Conservation (phyloP, 768 basidiomycete species). For the Crucibulum laeve region DNA sequence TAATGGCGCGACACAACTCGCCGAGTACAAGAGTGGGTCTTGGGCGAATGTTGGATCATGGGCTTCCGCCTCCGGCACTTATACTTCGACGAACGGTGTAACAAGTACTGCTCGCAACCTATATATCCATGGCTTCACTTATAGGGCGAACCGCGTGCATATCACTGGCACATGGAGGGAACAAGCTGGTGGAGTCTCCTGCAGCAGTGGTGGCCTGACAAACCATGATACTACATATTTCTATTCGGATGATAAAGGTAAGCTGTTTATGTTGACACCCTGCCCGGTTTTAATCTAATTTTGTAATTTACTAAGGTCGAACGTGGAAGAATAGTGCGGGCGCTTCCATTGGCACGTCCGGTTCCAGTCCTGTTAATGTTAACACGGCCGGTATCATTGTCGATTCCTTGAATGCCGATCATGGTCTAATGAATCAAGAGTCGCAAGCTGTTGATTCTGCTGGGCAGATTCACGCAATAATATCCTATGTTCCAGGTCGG, state of each 20-base stretch:
- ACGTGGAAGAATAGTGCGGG: conserved; percentile 43
- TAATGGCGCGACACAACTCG: conserved; percentile 41
- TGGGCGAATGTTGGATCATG: conserved; percentile 44
- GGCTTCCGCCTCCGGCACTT: conserved; percentile 39
- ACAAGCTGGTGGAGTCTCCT: conserved; percentile 35
- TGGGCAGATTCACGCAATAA: conserved; percentile 40
- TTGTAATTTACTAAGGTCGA: conserved; percentile 23
- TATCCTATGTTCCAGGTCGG: conserved; percentile 45
- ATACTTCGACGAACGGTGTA: conserved; percentile 36
- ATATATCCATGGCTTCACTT: conserved; percentile 46
- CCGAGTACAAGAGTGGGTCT: conserved; percentile 34
- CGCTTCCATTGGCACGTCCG: conserved; percentile 31
- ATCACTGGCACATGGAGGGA: conserved; percentile 47
- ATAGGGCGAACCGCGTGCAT: conserved; percentile 29
- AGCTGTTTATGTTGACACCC: conserved; percentile 3
- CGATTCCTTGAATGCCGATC: conserved; percentile 40
- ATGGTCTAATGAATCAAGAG: conserved; percentile 51
- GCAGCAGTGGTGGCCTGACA: conserved; percentile 37
- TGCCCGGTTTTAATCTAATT: background rate
- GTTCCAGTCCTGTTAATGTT: conserved; percentile 35
- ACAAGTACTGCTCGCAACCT: conserved; percentile 37
- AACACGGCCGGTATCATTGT: conserved; percentile 39
- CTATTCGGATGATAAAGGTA: conserved; percentile 42
- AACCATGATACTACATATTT: conserved; percentile 46
- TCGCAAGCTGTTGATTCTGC: conserved; percentile 41